These are phyloP conservation scores for Ambrosiella xylebori DNA, from an alignment of 2,329 filamentous ascomycete genomes.

Conservation along the genomic window DNA sequence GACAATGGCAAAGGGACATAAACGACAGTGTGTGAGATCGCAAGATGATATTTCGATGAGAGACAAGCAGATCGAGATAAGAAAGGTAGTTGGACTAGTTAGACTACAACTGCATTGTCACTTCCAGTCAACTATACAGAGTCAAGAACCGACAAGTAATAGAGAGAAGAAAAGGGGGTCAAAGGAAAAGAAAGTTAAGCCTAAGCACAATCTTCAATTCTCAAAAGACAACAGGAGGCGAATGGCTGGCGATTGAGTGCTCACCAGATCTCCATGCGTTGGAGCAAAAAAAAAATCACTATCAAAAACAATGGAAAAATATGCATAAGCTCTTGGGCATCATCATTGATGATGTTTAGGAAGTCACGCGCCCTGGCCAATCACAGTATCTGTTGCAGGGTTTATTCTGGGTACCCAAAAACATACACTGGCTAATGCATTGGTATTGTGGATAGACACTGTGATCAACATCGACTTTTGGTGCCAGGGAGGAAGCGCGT, in stretches of 20 bases:
- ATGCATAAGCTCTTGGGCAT: constrained; percentile 7
- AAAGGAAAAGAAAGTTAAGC: background rate
- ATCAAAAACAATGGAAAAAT: constrained; percentile 2
- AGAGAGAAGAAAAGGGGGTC: background rate
- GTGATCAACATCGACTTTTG: background rate
- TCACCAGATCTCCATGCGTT: background rate
- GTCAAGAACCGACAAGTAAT: background rate
- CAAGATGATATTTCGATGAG: background rate
- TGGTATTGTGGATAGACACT: background rate
- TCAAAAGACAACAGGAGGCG: background rate
- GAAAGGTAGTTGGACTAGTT: background rate
- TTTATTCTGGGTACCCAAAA: background rate
- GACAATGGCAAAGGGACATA: constrained; percentile 1
- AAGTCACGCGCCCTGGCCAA: constrained; percentile 11
- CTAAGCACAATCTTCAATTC: background rate
- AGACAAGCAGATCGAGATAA: background rate
- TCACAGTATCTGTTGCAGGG: constrained; percentile 3
- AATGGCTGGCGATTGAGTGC: constrained; percentile 1
- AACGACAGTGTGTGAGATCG: constrained; percentile 1
- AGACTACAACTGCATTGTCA: background rate
- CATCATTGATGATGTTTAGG: constrained; percentile 5
- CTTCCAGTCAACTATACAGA: background rate
- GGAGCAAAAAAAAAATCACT: constrained; percentile 1
- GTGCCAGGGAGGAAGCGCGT: background rate
- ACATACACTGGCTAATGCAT: constrained; percentile 3